A percentile compares a stretch with the other conserved stretches of the same genome.
These are phyloP conservation scores for Centella asiatica DNA, from an alignment of 129 eudicot genomes.

Conservation along the genomic window DNA sequence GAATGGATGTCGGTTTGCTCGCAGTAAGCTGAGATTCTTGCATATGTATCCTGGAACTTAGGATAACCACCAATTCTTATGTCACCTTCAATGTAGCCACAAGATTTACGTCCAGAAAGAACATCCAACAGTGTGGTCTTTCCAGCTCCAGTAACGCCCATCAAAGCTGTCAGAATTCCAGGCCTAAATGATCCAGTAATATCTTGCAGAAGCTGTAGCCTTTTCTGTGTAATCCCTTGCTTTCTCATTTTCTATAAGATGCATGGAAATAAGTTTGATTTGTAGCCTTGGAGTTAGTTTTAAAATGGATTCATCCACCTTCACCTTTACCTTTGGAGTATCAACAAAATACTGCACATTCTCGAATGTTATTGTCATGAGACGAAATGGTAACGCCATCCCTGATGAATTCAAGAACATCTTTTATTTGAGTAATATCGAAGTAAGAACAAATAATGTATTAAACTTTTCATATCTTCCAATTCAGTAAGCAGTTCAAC, in stretches of 20 bases:
- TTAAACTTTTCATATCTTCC: background rate
- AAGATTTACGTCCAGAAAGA: slow-evolving; percentile 48
- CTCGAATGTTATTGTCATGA: slow-evolving; percentile 11
- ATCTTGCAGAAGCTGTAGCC: slow-evolving; percentile 35
- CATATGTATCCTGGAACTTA: slow-evolving; percentile 39
- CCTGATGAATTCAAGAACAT: slow-evolving; percentile 6
- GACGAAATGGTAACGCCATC: slow-evolving; percentile 12
- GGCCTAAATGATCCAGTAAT: slow-evolving; percentile 54
- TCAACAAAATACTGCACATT: slow-evolving; percentile 12
- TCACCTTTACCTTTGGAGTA: slow-evolving; percentile 7
- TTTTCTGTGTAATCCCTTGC: slow-evolving; percentile 27
- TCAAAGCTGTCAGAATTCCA: slow-evolving; percentile 47
- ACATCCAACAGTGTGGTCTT: slow-evolving; percentile 56
- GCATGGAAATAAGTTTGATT: background rate
- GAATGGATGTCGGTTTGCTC: slow-evolving; percentile 53
- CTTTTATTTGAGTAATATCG: background rate
- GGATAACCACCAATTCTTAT: slow-evolving; percentile 48
- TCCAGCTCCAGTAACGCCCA: slow-evolving; percentile 68
- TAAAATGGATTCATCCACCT: background rate
- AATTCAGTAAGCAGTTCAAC: background rate
- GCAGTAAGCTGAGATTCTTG: slow-evolving; percentile 47
- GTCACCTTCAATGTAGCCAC: slow-evolving; percentile 44
- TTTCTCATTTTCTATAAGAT: slow-evolving; percentile 28
- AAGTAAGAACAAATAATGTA: background rate
- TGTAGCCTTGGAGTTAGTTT: background rate